Evolutionary conservation across 768 basidiomycete genomes (phyloP), one percentile per base, ranked within the genome.

Genomic region (Dendrothele bispora): DNA sequence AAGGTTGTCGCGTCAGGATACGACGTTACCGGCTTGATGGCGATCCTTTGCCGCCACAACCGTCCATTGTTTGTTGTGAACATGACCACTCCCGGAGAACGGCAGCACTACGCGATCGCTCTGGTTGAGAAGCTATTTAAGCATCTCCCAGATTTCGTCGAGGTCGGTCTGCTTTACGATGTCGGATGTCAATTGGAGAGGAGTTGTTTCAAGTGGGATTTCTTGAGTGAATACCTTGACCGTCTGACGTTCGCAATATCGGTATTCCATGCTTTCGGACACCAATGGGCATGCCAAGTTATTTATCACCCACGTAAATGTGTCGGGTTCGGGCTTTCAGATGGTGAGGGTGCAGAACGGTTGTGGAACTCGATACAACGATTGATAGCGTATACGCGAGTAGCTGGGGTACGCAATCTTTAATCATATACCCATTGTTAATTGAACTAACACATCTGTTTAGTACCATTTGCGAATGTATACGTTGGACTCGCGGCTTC

Each of bases 181-280:
- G 66, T 74, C 17, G 68, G 60, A 0, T 76, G 72, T 48, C 59
- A 63, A 17, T 39, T 71, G 2, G 50, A 68, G 3, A 54, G 59
- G 11, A 60, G 58, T 29, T 61, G 56, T 20, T 26, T 51, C 2
- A 63, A 59, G 30, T 61, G 58, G 53, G 55, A 54, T 6, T 67
- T 69, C 41, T 48, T 59, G 17, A 41, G 52, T 1, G 46, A 57
- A 3, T 57, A 63, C 32, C 34, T 61, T 2, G n/a, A 48, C n/a
- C 57, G 59, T 5, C 40, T 72, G 5, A 17, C 30, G 0, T 70
- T 63, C 43, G 61, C 50, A 4, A 58, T 64, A 1, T 62, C 65
- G 0, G 62, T 69, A 0, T 68, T 73, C 50, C 71, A 74, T 60
- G 66, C 67, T 0, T 73, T 67, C 48, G 67, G 70, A 1, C 72